phyloP scores from a whole-genome alignment of 257 asterid species.

The Nicotiana tomentosiformis region DNA sequence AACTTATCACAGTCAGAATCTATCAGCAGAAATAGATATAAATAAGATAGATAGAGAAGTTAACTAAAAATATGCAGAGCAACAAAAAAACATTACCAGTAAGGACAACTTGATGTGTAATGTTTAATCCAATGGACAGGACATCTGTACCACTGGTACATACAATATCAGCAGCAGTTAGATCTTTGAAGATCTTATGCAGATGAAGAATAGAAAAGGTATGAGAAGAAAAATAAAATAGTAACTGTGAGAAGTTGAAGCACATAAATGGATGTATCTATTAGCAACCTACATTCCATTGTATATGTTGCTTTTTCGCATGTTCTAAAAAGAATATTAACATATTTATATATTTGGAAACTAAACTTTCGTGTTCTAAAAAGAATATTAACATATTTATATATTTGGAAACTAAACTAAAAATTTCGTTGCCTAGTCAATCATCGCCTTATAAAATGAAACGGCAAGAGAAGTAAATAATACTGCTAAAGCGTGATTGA shows the following conservation, averaged over 20 bases:
- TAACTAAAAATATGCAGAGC: not conserved
- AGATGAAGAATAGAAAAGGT: not conserved
- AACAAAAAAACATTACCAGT: constrained; percentile 43
- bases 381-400: too few relatives aligned
- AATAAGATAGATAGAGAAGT: not conserved
- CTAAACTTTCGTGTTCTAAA: not conserved
- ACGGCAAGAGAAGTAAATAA: not conserved
- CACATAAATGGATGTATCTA: not conserved
- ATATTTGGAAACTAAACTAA: too few relatives aligned
- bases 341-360: not conserved
- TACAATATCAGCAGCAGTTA: constrained; percentile 93
- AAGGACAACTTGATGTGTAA: constrained; percentile 88
- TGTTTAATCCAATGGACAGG: constrained; percentile 72
- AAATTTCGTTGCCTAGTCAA: not conserved
- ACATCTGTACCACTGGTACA: constrained; percentile 96
- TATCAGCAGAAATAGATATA: constrained; percentile 10
- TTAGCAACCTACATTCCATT: constrained; percentile 39
- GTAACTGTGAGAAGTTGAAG: not conserved
- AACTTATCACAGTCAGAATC: constrained; percentile 53
- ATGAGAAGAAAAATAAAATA: not conserved
- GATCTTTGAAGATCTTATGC: constrained; percentile 80
- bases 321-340: not conserved
- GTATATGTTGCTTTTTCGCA: not conserved
- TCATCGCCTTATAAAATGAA: not conserved
- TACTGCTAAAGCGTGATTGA: not conserved